Percentiles rank a stretch among this genome's conserved stretches.
These are phyloP conservation scores for Torulaspora quercuum DNA, from an alignment of 805 yeast genomes.

Conservation along the genomic window DNA sequence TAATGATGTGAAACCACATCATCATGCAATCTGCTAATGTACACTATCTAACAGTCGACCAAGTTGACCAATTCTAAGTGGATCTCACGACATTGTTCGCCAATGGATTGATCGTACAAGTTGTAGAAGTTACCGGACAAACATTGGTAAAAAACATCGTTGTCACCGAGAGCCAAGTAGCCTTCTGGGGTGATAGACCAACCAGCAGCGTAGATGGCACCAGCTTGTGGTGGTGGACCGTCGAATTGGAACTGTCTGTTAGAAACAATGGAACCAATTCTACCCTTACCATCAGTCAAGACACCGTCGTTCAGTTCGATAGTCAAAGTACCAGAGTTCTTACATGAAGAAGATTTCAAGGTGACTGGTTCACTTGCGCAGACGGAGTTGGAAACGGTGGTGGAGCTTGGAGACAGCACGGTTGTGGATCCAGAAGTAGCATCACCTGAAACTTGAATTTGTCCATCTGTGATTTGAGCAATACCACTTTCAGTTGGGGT, in stretches of 20 bases:
- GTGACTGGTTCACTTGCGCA: constrained; percentile 33
- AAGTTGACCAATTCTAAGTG: constrained; percentile 57
- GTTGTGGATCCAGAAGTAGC: constrained; percentile 30
- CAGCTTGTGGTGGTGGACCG: constrained; percentile 77
- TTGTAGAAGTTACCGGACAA: constrained; percentile 74
- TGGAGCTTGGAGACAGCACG: constrained; percentile 23
- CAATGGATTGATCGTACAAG: constrained; percentile 63
- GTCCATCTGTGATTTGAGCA: constrained; percentile 49
- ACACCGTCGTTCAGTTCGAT: constrained; percentile 49
- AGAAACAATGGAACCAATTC: constrained; percentile 69
- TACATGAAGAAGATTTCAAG: constrained; percentile 31
- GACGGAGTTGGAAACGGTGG: constrained; percentile 21
- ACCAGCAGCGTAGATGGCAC: constrained; percentile 60
- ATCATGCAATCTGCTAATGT: constrained; percentile 5
- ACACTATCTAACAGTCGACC: constrained; percentile 54
- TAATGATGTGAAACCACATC: constrained; percentile 45
- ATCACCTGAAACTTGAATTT: constrained; percentile 44
- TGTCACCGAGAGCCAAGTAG: constrained; percentile 56
- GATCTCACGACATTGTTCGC: constrained; percentile 61
- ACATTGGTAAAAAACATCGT: constrained; percentile 63
- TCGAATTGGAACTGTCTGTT: constrained; percentile 77
- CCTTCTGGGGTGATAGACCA: constrained; percentile 56
- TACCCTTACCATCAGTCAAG: constrained; percentile 52
- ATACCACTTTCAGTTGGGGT: constrained; percentile 16
- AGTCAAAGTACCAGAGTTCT: constrained; percentile 42